Percentiles rank a stretch among this genome's conserved stretches.
These are phyloP conservation scores for Ensete ventricosum DNA, from an alignment of 176 grass and related monocot species.

Conservation along the genomic window DNA sequence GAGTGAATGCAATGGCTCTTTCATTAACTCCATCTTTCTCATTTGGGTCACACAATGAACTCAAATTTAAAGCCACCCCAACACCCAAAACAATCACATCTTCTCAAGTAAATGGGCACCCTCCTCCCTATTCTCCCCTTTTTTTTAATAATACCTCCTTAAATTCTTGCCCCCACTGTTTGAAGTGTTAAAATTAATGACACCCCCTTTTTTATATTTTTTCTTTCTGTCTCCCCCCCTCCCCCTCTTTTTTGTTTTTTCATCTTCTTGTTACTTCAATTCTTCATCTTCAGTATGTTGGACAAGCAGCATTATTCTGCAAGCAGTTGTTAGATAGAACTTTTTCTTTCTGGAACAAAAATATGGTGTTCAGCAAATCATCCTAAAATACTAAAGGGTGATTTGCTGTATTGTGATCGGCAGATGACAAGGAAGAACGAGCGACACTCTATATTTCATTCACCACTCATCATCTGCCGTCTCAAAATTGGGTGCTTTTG, in stretches of 20 bases:
- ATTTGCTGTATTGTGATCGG: not conserved
- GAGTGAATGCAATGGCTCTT: conserved; percentile 8
- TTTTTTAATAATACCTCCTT: not conserved
- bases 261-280: not conserved
- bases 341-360: no score
- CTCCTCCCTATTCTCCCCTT: not conserved
- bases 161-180: not conserved
- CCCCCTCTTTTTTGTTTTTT: not conserved
- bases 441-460: not conserved
- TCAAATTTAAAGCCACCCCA: conserved; percentile 20
- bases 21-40: conserved; percentile 16
- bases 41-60: conserved; percentile 5
- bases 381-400: not conserved
- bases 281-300: not conserved
- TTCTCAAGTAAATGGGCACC: conserved; percentile 6
- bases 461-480: not conserved
- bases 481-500: not conserved
- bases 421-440: not conserved
- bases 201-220: not conserved
- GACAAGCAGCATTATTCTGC: no score
- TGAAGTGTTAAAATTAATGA: not conserved
- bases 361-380: no score
- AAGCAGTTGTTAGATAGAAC: no score
- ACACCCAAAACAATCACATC: conserved; percentile 13
- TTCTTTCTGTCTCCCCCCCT: no score